These are phyloP conservation scores for Mycena galopus DNA, from an alignment of 768 basidiomycete species.

Conservation along the genomic window DNA sequence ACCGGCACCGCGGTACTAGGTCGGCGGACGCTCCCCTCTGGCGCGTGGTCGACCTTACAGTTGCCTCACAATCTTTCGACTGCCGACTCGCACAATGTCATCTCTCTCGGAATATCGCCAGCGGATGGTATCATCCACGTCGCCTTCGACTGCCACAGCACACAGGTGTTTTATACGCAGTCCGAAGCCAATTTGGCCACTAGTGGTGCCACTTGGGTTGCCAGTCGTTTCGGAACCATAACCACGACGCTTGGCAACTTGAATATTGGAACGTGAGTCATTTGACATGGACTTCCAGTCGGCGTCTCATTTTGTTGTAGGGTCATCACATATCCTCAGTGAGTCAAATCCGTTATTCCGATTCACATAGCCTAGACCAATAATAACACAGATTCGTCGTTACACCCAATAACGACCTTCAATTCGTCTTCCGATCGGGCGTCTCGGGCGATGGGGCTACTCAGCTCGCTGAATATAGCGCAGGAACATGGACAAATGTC, in stretches of 20 bases:
- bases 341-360: background rate
- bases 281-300: conserved; percentile 2
- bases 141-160: conserved; percentile 62
- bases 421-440: conserved; percentile 63
- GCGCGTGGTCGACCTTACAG: conserved; percentile 57
- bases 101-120: conserved; percentile 59
- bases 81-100: conserved; percentile 60
- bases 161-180: conserved; percentile 56
- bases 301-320: conserved; percentile 38
- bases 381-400: conserved; percentile 50
- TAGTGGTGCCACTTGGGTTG: conserved; percentile 57
- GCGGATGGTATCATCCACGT: conserved; percentile 61
- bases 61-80: conserved; percentile 57
- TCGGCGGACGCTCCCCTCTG: conserved; percentile 55
- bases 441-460: conserved; percentile 62
- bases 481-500: conserved; percentile 57
- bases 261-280: conserved; percentile 56
- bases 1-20: conserved; percentile 55
- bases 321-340: conserved; percentile 59
- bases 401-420: conserved; percentile 59
- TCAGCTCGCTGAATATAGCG: conserved; percentile 60
- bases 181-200: conserved; percentile 56
- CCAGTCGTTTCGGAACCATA: conserved; percentile 57
- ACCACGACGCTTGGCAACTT: conserved; percentile 56
- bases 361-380: background rate